These are phyloP conservation scores for Rubia tinctorum DNA, from an alignment of 305 asterid genomes.

Conservation along the genomic window DNA sequence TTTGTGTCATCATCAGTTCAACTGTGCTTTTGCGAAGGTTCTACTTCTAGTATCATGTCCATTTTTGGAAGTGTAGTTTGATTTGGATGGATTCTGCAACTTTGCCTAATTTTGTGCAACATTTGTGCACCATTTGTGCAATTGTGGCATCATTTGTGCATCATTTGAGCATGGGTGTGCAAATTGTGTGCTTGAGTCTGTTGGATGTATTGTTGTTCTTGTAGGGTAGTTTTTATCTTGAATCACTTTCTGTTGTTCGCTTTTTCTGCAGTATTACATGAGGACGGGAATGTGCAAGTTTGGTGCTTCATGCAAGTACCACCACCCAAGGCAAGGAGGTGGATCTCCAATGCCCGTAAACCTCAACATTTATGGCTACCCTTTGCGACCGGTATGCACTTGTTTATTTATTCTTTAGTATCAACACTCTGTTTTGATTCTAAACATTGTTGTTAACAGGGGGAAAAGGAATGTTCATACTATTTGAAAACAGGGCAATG, in stretches of 20 bases:
- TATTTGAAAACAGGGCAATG: constrained; percentile 83
- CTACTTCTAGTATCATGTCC: too few species aligned
- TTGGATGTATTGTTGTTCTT: background rate
- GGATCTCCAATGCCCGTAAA: constrained; percentile 55
- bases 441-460: constrained; percentile 48
- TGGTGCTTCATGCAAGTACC: constrained; percentile 92
- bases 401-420: too few species aligned
- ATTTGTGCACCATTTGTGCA: too few species aligned
- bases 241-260: constrained; percentile 1
- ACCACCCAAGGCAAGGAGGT: constrained; percentile 89
- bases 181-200: background rate
- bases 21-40: background rate
- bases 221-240: background rate
- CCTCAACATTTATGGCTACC: constrained; percentile 67
- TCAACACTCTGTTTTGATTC: background rate
- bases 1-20: background rate
- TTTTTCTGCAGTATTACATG: constrained; percentile 65
- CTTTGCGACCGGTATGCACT: constrained; percentile 67
- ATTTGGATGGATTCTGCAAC: background rate
- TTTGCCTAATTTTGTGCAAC: background rate
- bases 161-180: background rate
- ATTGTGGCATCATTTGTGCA: too few species aligned
- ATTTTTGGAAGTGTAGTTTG: background rate
- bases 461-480: constrained; percentile 85
- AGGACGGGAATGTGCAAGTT: constrained; percentile 85